Conservation (phyloP, 2,329 filamentous ascomycete genomes). For the Trichophyton verrucosum region DNA sequence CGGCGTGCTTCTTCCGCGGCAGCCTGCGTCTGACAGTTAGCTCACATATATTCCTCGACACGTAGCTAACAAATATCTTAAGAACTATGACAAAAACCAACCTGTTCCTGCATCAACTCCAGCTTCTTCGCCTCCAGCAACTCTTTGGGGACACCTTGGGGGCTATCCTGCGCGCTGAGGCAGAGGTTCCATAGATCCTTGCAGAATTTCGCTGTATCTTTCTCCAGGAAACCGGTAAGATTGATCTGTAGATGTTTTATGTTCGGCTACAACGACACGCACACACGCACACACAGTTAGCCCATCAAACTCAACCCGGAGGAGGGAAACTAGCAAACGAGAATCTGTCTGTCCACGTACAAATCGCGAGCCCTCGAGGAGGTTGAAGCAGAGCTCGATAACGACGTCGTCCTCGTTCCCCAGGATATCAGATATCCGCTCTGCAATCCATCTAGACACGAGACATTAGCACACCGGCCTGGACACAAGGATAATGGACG, state of each 20-base stretch:
- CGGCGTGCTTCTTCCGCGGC: conserved; percentile 62
- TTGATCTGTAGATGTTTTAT: conserved; percentile 93
- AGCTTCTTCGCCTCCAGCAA: conserved; percentile 91
- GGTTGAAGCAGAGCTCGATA: conserved; percentile 64
- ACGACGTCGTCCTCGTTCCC: conserved; percentile 94
- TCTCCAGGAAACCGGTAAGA: conserved; percentile 87
- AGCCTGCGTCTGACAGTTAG: conserved; percentile 21
- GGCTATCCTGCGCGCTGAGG: conserved; percentile 75
- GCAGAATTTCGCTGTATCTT: conserved; percentile 78
- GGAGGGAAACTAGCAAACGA: too few species aligned
- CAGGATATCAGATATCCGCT: conserved; percentile 73
- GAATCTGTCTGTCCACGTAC: conserved; percentile 41
- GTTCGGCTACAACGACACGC: conserved; percentile 54
- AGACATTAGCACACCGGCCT: neutral
- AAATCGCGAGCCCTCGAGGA: conserved; percentile 60
- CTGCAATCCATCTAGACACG: conserved; percentile 70
- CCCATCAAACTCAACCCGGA: conserved; percentile 5
- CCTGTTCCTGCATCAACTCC: conserved; percentile 91
- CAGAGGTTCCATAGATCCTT: conserved; percentile 89
- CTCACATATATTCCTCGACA: neutral
- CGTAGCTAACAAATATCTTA: neutral
- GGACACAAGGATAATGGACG: neutral
- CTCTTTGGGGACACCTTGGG: conserved; percentile 86
- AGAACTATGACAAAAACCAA: conserved; percentile 24
- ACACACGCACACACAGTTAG: conserved; percentile 14